Base-by-base conservation (phyloP, 805 yeast species). In the Clavispora phyllophila region DNA sequence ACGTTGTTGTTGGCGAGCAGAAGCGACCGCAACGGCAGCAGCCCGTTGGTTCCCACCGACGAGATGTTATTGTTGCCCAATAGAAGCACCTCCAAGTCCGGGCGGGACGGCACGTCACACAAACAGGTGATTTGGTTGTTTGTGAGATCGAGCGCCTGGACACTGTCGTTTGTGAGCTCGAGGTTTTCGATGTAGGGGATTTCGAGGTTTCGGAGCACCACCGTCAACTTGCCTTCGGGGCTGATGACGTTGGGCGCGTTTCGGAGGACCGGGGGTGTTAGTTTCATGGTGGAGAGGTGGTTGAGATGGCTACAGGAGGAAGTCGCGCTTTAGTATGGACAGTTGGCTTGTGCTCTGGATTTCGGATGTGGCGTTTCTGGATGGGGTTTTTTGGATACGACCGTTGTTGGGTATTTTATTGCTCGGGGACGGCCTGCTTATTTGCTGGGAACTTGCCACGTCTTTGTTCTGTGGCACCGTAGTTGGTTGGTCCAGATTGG, bases 111-210 rank as follows among this genome's bases (percentile, higher is more conserved):
- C 28, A 76, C 68, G 54, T 66, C 70, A 13, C 74, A 70, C 5
- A 91, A 50, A 2, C 68, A 70, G 1, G 72, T 61, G n/a, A 91
- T 63, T 26, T 78, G 82, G 61, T 91, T 91, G 55, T 84, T 82
- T 0, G 91, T 78, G 25, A 91, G 57, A 58, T 91, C 97, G 3
- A 91, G 62, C 13, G 73, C 78, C 46, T 73, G 82, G 57, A 63
- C 63, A 34, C 51, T 52, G 44, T 62, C 61, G 29, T 57, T 53
- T 9, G 66, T 56, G 29, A 53, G 49, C 7, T 62, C 63, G 20
- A 70, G 55, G 42, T 65, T 68, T 42, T 70, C 75, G 25, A 70
- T 55, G 42, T 44, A 57, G 4, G 65, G 60, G 5, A 68, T 56
- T 25, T 61, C 61, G 19, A 58, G 54, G 46, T 54, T 51, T 33